phyloP scores from a whole-genome alignment of 2,329 filamentous ascomycete genomes.

The Talaromyces verruculosus region DNA sequence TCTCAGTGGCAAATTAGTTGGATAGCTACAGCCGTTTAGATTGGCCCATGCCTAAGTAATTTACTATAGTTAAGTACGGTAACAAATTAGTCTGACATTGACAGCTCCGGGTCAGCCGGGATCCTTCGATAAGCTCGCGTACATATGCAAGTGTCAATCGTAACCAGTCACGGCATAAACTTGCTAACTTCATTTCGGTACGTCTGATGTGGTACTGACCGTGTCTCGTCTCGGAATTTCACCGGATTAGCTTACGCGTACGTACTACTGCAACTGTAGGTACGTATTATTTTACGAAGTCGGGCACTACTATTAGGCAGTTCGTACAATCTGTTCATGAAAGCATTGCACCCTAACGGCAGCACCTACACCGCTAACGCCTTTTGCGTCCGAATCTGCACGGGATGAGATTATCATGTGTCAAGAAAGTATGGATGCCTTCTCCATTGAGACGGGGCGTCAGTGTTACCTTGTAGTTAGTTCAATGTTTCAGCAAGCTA shows the following conservation, averaged over 20 bases:
- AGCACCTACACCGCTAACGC: neutral
- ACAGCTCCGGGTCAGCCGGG: neutral
- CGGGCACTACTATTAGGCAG: neutral
- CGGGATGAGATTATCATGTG: neutral
- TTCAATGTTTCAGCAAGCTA: neutral
- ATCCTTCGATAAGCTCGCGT: neutral
- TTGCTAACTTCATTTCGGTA: neutral
- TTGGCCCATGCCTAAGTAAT: too few species aligned
- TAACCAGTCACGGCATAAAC: neutral
- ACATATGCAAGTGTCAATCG: neutral
- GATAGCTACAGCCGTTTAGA: neutral
- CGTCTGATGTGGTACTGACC: neutral
- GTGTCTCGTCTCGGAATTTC: neutral
- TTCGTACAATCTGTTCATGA: neutral
- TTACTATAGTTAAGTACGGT: neutral
- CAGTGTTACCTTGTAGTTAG: neutral
- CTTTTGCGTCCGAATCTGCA: neutral
- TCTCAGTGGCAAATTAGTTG: neutral
- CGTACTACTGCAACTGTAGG: neutral
- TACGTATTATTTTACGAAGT: neutral
- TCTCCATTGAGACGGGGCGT: neutral
- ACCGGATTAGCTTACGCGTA: neutral
- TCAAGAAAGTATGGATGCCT: neutral
- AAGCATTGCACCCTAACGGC: neutral
- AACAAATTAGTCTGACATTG: neutral